Conservation (phyloP, 495 filamentous ascomycete genomes). For the Neurospora terricola region DNA sequence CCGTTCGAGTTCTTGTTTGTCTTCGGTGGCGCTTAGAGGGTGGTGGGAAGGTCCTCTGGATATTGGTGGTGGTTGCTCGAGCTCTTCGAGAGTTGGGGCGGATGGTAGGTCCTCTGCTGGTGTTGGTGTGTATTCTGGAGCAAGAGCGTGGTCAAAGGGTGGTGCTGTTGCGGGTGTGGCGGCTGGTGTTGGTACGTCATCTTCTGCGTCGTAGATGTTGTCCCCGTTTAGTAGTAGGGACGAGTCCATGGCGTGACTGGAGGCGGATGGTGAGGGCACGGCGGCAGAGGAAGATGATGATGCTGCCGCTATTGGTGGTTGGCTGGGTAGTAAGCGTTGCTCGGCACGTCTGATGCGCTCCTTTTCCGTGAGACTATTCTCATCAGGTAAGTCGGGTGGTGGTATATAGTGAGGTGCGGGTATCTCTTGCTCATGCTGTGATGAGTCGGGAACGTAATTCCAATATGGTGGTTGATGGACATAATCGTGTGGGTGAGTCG, state of each 20-base stretch:
- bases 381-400: slow-evolving; percentile 41
- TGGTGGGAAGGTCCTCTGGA: not conserved
- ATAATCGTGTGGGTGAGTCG: slow-evolving; percentile 1
- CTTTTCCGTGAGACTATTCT: slow-evolving; percentile 57
- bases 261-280: not conserved
- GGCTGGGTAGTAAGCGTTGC: slow-evolving; percentile 59
- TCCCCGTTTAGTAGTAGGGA: slow-evolving; percentile 22
- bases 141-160: not conserved
- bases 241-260: slow-evolving; percentile 36
- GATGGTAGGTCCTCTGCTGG: slow-evolving; percentile 22
- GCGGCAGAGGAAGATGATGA: slow-evolving; percentile 7
- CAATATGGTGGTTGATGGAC: slow-evolving; percentile 15
- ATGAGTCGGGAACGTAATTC: slow-evolving; percentile 4
- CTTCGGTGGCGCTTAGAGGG: slow-evolving; percentile 38
- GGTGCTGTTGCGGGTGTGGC: not conserved
- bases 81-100: slow-evolving; percentile 36
- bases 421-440: slow-evolving; percentile 5
- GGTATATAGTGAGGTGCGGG: slow-evolving; percentile 35
- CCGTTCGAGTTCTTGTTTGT: slow-evolving; percentile 80
- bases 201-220: slow-evolving; percentile 29
- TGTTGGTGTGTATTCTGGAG: slow-evolving; percentile 1
- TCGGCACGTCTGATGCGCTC: slow-evolving; percentile 57
- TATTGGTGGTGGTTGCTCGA: slow-evolving; percentile 8
- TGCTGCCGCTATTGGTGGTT: slow-evolving; percentile 41
- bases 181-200: slow-evolving; percentile 3